Evolutionary conservation across 2,329 filamentous ascomycete species (phyloP), one percentile per base, ranked within the genome.

Genomic region (Leptographium lundbergii): DNA sequence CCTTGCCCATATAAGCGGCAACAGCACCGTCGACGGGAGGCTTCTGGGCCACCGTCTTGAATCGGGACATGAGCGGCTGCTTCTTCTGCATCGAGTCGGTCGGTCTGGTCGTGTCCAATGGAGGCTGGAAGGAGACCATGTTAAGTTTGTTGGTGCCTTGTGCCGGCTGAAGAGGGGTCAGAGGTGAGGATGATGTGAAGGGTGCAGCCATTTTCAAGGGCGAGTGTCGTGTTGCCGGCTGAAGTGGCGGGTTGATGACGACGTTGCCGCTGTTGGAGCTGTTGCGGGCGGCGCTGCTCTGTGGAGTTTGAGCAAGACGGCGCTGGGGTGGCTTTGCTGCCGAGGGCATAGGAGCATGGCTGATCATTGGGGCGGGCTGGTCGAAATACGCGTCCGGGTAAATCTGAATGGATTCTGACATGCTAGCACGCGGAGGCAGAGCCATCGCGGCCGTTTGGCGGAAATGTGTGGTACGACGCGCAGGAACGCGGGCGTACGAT

Each of bases 41-140:
- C 62, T 81, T 81, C 63, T 81, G 78, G 13, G 78, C 74, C 6
- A 73, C 75, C 0, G 79, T 80, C 71, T 84, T 82, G 68, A 80
- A 83, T 60, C 76, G 81, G 56, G 81, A 81, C 68, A 84, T 74
- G 59, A 77, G 69, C 0, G 81, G 80, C 63, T 72, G 72, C 69
- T 82, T 87, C 77, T 90, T 90, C 67, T 81, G 75, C 59, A 86
- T 80, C 32, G 84, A 87, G 70, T 89, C 87, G 42, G 86, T 87
- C 42, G 73, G 72, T 66, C 79, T 79, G 24, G 70, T 74, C 2
- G 45, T n/a, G 62, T 75, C 74, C 58, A 74, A 71, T 2, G 87
- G 87, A 36, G 86, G 86, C 55, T 84, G 81, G 74, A 90, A 85
- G 50, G 80, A 75, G 61, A 88, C 76, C 65, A 83, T 79, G 68